phyloP scores from a whole-genome alignment of 805 yeast species.

The Candida parachauliodes region DNA sequence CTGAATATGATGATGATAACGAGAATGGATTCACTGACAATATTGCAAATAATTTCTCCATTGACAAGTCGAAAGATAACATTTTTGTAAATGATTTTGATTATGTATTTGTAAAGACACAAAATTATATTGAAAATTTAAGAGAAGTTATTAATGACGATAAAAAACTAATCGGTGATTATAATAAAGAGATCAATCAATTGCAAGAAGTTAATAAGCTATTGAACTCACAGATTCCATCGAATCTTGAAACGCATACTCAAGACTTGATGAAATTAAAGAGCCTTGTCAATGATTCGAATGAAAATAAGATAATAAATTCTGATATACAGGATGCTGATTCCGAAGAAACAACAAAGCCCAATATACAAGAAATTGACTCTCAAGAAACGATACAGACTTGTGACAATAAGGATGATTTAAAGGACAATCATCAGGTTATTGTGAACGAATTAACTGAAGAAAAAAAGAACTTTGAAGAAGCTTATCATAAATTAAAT shows the following conservation, averaged over 20 bases:
- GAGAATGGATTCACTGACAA: no score
- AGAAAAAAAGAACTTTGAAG: no score
- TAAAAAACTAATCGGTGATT: slow-evolving; percentile 2
- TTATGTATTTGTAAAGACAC: neutral
- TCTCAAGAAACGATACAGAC: no score
- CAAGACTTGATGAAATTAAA: neutral
- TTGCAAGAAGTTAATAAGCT: neutral
- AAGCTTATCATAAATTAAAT: neutral
- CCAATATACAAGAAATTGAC: neutral
- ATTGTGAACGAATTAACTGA: no score
- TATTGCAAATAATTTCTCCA: neutral
- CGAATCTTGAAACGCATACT: neutral
- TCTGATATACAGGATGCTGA: no score
- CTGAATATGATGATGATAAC: neutral
- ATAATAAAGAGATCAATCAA: neutral
- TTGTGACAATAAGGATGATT: neutral
- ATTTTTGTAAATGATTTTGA: neutral
- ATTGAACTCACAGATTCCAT: neutral
- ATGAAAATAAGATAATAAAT: no score
- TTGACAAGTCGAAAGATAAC: neutral
- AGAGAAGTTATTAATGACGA: neutral
- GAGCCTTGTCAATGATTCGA: no score
- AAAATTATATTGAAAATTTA: slow-evolving; percentile 3
- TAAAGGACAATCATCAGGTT: neutral
- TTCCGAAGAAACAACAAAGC: neutral